Conservation (phyloP, 2,329 filamentous ascomycete species). For the Penicillium sp. region DNA sequence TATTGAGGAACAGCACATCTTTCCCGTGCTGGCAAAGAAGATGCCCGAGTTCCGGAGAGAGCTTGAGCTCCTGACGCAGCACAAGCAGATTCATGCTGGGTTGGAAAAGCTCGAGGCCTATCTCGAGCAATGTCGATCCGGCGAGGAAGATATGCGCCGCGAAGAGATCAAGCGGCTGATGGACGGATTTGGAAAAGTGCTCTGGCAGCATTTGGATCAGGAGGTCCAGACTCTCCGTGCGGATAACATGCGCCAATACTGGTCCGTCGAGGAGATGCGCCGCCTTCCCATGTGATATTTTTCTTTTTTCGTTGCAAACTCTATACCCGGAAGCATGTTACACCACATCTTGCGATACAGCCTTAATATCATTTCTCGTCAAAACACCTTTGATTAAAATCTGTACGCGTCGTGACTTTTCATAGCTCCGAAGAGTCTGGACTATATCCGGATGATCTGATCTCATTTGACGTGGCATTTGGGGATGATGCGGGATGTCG, state of each 20-base stretch:
- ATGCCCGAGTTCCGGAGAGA: conserved; percentile 74
- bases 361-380: not conserved
- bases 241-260: conserved; percentile 85
- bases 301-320: not conserved
- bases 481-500: not conserved
- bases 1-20: conserved; percentile 80
- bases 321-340: not conserved
- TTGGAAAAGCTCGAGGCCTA: conserved; percentile 68
- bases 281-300: conserved; percentile 61
- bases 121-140: conserved; percentile 58
- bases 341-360: not conserved
- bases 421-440: not conserved
- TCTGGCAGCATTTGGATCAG: conserved; percentile 81
- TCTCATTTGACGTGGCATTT: not conserved
- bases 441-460: not conserved
- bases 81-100: conserved; percentile 74
- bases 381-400: not conserved
- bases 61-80: conserved; percentile 70
- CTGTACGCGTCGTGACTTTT: not conserved
- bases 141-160: conserved; percentile 60
- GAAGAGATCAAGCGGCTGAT: conserved; percentile 66
- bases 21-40: conserved; percentile 70
- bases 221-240: conserved; percentile 76
- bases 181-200: conserved; percentile 73
- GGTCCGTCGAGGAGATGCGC: conserved; percentile 72